Evolutionary conservation across 192 early-diverging fungal genomes (phyloP), one percentile per base, ranked within the genome.

Genomic region (Phlyctochytrium planicorne): DNA sequence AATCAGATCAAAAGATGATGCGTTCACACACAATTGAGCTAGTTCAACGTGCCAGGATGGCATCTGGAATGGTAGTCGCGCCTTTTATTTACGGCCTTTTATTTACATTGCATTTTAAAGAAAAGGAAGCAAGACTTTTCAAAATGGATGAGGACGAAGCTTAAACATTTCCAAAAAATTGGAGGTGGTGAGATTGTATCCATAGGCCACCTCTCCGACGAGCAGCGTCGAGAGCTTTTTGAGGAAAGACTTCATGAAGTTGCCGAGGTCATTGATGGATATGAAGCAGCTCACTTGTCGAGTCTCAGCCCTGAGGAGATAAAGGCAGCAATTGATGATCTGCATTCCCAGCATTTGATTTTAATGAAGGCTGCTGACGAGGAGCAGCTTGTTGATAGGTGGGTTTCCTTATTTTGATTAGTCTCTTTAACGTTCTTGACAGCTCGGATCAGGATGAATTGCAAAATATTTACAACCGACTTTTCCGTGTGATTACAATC

Each of bases 91-190:
- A 6, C 20, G 20, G 40, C 40, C 40, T 47, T 47, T 47, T 47
- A 14, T 20, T 47, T 47, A 27, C n/a, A 62, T 33, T 40, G 53
- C 60, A 53, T 33, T 12, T 30, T 32, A 0, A 30, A 79, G 71
- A 79, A 75, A 57, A 67, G 79, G 52, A 84, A 84, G 59, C 78
- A 82, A 59, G 83, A 84, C 53, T 75, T 82, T 31, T 52, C 53
- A 1, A 82, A 84, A 52, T 84, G 83, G 83, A 83, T 84, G 80
- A 50, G 65, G 31, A 55, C 67, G n/a, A 80, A 80, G 40, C 69
- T 77, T 63, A 76, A 75, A 52, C 56, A 78, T 56, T 78, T 79
- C 55, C 78, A 80, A 66, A 63, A 78, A 62, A 53, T 78, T 20
- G 78, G 79, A 31, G 70, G 60, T 40, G 78, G 78, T 2, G 62